Evolutionary conservation across 2,329 filamentous ascomycete species (phyloP), one percentile per base, ranked within the genome.

Genomic region (Esteya vermicola): DNA sequence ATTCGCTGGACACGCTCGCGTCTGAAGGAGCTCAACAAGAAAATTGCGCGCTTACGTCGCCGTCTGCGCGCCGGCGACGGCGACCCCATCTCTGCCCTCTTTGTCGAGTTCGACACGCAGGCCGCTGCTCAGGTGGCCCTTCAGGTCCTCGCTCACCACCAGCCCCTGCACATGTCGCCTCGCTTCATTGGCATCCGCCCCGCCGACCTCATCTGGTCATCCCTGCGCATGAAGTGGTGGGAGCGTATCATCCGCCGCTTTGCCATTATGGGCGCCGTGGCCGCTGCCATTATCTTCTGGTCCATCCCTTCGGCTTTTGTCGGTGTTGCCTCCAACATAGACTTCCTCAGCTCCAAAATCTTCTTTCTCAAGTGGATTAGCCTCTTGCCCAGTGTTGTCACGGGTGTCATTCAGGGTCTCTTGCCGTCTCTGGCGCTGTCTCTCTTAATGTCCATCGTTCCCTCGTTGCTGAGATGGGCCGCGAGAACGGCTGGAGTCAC

Each of bases 61-160:
- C 49, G 72, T 30, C 78, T 85, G 51, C 69, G 70, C 30, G 62
- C 68, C 12, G 76, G 81, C 36, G 70, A 84, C 46, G 78, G 68
- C 20, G 67, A 72, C 39, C 69, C 71, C 48, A 64, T 80, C 40
- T 74, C 74, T 39, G 79, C 86, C 4, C 81, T 91, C n/a, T 96
- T 98, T 52, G 83, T 98, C 47, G 88, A 96, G 54, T 98, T 94
- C 54, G 71, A 75, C 47, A 77, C 73, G 4, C 84, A 93, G 54
- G 72, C 78, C 20, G 83, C 85, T 44, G 91, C 91, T 9, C 89
- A 98, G 57, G 67, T 71, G 42, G 88, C 89, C 20, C 93, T 72
- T 58, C 88, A 95, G 58, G 79, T 76, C 18, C 67, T 93, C 22
- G 74, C 85, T 7, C 84, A 91, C 59, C 84, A 91, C 56, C 74